Conservation (phyloP, 495 filamentous ascomycete species). For the Lasiosphaeriaceae sp. region DNA sequence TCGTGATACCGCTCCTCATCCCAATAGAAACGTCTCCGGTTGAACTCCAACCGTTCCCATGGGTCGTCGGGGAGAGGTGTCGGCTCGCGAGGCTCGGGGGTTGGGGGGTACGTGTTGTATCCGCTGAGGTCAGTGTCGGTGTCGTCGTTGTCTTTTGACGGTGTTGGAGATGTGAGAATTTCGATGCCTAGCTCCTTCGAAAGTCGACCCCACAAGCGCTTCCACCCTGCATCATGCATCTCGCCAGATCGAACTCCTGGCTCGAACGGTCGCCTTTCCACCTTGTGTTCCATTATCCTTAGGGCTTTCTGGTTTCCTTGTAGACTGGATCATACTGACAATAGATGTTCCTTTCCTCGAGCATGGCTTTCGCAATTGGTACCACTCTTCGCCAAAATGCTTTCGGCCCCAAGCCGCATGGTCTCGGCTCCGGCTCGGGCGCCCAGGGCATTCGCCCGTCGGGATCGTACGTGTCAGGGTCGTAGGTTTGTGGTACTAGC, state of each 20-base stretch:
- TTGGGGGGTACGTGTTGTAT: slow-evolving; percentile 4
- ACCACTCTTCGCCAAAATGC: too few species aligned
- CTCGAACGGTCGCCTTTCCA: slow-evolving; percentile 3
- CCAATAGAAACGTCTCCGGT: slow-evolving; percentile 5
- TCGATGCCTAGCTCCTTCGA: too few species aligned
- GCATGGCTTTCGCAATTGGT: too few species aligned
- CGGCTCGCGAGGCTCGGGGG: slow-evolving; percentile 5
- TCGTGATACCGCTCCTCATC: slow-evolving; percentile 6
- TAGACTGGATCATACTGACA: slow-evolving; percentile 3
- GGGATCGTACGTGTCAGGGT: too few species aligned
- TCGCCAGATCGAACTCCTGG: background rate
- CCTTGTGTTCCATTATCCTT: slow-evolving; percentile 5
- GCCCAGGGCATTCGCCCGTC: too few species aligned
- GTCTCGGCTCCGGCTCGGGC: too few species aligned
- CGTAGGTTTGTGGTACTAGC: too few species aligned
- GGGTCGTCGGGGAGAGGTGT: slow-evolving; percentile 2
- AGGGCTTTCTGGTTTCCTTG: slow-evolving; percentile 6
- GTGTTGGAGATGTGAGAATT: background rate
- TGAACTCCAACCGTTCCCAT: slow-evolving; percentile 13
- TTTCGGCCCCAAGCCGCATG: too few species aligned
- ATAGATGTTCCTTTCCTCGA: slow-evolving; percentile 14
- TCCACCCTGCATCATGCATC: slow-evolving; percentile 6
- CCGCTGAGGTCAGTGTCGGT: slow-evolving; percentile 7
- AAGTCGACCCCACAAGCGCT: slow-evolving; percentile 8
- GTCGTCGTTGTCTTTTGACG: slow-evolving; percentile 1